Evolutionary conservation across 306 rosid genomes (phyloP), one percentile per base, ranked within the genome.

Genomic region (Mimosa pudica): DNA sequence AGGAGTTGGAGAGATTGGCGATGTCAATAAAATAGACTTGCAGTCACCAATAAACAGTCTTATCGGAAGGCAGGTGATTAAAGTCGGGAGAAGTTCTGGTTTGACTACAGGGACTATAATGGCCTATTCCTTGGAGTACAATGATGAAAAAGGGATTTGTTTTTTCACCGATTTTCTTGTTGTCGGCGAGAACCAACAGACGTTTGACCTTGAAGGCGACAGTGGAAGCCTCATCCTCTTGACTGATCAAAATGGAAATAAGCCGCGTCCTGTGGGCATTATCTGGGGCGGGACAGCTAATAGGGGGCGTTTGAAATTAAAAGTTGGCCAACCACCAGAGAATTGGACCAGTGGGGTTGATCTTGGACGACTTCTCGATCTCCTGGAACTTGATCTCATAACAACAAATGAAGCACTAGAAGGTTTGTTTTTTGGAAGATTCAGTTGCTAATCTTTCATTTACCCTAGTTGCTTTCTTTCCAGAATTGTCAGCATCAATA

Each of bases 271-370:
- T 1, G 94, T 93, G 71, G 99, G 99, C 79, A 96, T 96, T 77
- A 96, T 96, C 80, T 96, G 99, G 99, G 99, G 99, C 48, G 99
- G 99, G 79, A 96, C 99, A 17, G 99, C 99, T 79, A 96, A 96
- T 78, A 88, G 99, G 57, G 99, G 99, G 55, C 91, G 96, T 8
- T 82, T 96, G 86, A 96, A 96, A 87, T 82, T 96, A 77, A 90
- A 85, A 90, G 88, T 88, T 84, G 99, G 99, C 64, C 93, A 84
- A 78, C 88, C 96, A 16, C 99, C 99, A 4, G 97, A 90, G 79
- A 96, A 96, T 83, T 96, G 98, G 99, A 96, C 99, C n/a, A 96
- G 99, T 81, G 99, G 99, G 75, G 99, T 96, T 79, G 99, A 96
- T 88, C 99, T 96, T 67, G 99, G 99, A 52, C 94, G 99, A 57